Conservation (phyloP, 805 yeast species). For the Metschnikowia amazonensis region DNA sequence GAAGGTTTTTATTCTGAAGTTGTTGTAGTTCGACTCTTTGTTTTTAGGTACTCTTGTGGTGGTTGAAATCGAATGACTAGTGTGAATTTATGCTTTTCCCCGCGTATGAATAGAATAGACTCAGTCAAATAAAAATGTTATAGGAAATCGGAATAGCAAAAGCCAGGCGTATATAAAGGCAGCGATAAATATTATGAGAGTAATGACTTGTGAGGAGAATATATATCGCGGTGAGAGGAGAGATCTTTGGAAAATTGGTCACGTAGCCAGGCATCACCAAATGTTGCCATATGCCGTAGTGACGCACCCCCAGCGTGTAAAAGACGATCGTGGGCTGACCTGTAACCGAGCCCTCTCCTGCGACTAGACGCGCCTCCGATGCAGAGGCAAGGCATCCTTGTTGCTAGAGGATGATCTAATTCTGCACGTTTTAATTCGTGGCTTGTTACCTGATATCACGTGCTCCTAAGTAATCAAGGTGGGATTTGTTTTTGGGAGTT, state of each 20-base stretch:
- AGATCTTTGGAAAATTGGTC: conserved; percentile 4
- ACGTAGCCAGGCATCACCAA: conserved; percentile 4
- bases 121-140: not conserved
- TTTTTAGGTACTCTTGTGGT: not conserved
- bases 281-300: conserved; percentile 6
- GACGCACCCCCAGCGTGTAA: conserved; percentile 3
- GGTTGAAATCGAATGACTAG: not conserved
- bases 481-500: not conserved
- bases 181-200: not conserved
- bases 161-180: not conserved
- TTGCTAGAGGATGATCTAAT: not conserved
- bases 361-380: not conserved
- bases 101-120: not conserved
- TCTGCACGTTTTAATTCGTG: not conserved
- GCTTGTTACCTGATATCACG: not conserved
- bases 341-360: conserved; percentile 5
- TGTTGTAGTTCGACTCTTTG: not conserved
- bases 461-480: not conserved
- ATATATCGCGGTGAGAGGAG: conserved; percentile 4
- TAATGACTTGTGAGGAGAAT: not conserved
- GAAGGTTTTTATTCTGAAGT: not conserved
- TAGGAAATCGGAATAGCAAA: not conserved
- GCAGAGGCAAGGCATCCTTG: not conserved
- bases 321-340: conserved; percentile 7
- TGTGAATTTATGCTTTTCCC: not conserved